phyloP scores from a whole-genome alignment of 805 yeast genomes.

The Blastobotrys parvus region DNA sequence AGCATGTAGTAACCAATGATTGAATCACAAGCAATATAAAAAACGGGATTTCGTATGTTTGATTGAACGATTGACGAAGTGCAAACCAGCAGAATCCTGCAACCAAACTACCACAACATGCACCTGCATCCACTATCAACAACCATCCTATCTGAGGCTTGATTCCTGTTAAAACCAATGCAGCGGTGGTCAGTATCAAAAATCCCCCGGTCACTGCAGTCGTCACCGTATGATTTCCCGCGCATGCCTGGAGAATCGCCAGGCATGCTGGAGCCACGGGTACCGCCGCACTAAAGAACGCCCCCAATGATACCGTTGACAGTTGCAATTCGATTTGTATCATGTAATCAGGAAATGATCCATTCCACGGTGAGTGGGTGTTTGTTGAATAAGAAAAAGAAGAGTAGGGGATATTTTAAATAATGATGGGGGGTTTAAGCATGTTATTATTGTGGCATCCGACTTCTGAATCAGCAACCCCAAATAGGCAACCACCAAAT shows the following conservation, averaged over 20 bases:
- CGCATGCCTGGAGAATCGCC: neutral
- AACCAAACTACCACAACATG: neutral
- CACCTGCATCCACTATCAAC: neutral
- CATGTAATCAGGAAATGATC: too few species aligned
- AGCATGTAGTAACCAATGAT: neutral
- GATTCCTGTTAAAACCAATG: neutral
- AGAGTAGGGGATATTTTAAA: too few species aligned
- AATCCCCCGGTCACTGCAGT: neutral
- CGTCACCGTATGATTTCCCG: neutral
- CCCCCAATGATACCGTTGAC: slow-evolving; percentile 19
- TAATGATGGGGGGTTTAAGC: too few species aligned
- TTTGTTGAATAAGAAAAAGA: too few species aligned
- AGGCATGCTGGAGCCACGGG: slow-evolving; percentile 8
- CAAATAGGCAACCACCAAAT: too few species aligned
- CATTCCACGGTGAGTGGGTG: too few species aligned
- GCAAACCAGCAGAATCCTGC: neutral
- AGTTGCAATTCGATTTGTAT: slow-evolving; percentile 21
- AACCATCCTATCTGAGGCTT: neutral
- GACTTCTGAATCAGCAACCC: too few species aligned
- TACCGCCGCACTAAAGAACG: slow-evolving; percentile 11
- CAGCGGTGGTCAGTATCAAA: neutral
- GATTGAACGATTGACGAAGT: neutral
- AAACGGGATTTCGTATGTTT: neutral
- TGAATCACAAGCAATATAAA: neutral
- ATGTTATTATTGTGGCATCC: too few species aligned